Evolutionary conservation across 2,329 filamentous ascomycete genomes (phyloP), one percentile per base, ranked within the genome.

Genomic region (Metarhizium guizhouense): DNA sequence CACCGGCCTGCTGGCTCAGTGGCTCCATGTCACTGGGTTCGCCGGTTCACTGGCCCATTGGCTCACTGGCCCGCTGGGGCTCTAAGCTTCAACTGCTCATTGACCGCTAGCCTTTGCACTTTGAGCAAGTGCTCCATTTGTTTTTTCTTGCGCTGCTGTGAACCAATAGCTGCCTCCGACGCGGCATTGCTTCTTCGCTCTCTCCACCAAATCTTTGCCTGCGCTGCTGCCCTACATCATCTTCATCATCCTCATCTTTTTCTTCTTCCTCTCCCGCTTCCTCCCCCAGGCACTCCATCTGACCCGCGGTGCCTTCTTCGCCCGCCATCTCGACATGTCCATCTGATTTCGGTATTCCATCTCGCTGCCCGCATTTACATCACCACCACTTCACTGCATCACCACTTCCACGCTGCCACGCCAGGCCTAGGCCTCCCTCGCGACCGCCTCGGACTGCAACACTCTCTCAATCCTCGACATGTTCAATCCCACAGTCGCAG

Each of bases 401-500:
- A 45, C 30, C 29, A 42, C 32, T 34, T 6, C 32, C 32, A 34
- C 10, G 43, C 51, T 30, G 11, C 30, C 52, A 32, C 30, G 14
- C 55, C n/a, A 36, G n/a, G 6, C 32, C 32, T 32, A 51, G 45
- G 47, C 55, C 36, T 43, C 25, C n/a, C 34, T 56, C n/a, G 55
- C 55, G 48, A 45, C 40, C 32, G 4, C 20, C 52, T 48, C 20
- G 20, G 45, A 48, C 25, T 18, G 14, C 45, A 48, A 51, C 57
- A 54, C 57, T 51, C 20, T 54, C 57, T 43, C 34, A 18, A 47
- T 16, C 52, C 32, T 20, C 47, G 60, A 65, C 67, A 86, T 86
- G 83, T 86, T 86, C 70, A 82, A 81, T 54, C 75, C 82, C 50
- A 72, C 79, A 50, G 67, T 72, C 59, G 74, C 74, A 61, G 74